Evolutionary conservation across 768 basidiomycete genomes (phyloP), one percentile per base, ranked within the genome.

Genomic region (Podaxis rugospora): DNA sequence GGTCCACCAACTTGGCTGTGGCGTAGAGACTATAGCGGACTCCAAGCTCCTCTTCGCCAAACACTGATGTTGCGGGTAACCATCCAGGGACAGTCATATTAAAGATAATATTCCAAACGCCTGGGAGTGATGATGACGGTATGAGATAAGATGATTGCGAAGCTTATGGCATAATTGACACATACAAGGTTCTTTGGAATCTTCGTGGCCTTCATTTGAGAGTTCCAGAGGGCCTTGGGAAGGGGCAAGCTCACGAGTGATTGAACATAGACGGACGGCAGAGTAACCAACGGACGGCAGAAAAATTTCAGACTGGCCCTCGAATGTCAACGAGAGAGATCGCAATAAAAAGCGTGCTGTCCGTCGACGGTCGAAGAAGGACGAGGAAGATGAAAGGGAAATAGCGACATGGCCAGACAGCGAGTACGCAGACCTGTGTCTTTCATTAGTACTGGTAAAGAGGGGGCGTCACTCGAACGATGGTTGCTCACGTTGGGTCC

Each of bases 21-120:
- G 90, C 89, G 64, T 82, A 83, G 27, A 93, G 76, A 18, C 78
- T 76, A 68, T 93, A 93, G 57, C 79, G 80, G 5, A 84, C 83
- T 21, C 89, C 89, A 36, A 81, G 68, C 11, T 78, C 77, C 18
- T 80, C 78, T 14, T 78, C 70, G 25, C 86, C 84, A 61, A 84
- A 80, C 2, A 55, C 66, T 25, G 83, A 76, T 14, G 84, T 80
- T 1, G 80, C 78, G 6, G 94, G 94, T 2, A 97, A 79, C 95
- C 95, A 96, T 16, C 93, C 95, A 4, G 94, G 93, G n/a, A 95
- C 75, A 14, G 84, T 80, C 3, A 97, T 74, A 70, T 93, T 87
- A 71, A 95, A 96, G 16, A 87, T 77, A 58, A 93, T 76, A 65
- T 89, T 86, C 88, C 93, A 93, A 36, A 72, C 72, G 66, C 76